Conservation (phyloP, 257 asterid genomes). For the Ajuga chamaepitys region DNA sequence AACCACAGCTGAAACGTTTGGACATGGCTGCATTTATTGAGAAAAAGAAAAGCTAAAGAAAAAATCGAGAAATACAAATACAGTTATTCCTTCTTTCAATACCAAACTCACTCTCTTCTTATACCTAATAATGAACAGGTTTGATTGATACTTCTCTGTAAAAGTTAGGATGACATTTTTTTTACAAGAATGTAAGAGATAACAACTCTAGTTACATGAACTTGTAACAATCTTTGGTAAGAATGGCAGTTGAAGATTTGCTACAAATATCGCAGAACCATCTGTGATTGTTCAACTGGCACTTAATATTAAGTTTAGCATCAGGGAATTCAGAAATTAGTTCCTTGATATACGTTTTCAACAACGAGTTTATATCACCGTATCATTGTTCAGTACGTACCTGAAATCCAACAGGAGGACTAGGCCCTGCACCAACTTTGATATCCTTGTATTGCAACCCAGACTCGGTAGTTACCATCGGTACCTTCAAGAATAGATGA, state of each 20-base stretch:
- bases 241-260: not conserved
- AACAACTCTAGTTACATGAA: not conserved
- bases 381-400: conserved; percentile 21
- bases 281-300: not conserved
- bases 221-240: not conserved
- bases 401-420: conserved; percentile 97
- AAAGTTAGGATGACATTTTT: not conserved
- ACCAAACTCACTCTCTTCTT: not conserved
- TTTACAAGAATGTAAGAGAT: not conserved
- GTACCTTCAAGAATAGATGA: conserved; percentile 41
- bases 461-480: conserved; percentile 78
- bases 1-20: not conserved
- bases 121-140: not conserved
- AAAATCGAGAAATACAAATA: not conserved
- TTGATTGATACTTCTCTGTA: not conserved
- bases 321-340: not conserved
- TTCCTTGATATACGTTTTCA: not conserved
- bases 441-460: conserved; percentile 97
- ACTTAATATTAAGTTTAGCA: not conserved
- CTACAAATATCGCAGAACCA: not conserved
- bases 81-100: not conserved
- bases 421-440: conserved; percentile 81
- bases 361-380: not conserved
- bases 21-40: not conserved
- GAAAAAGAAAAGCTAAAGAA: not conserved